Evolutionary conservation across 148 eudicot genomes (phyloP).

Genomic region (Mesembryanthemum crystallinum): DNA sequence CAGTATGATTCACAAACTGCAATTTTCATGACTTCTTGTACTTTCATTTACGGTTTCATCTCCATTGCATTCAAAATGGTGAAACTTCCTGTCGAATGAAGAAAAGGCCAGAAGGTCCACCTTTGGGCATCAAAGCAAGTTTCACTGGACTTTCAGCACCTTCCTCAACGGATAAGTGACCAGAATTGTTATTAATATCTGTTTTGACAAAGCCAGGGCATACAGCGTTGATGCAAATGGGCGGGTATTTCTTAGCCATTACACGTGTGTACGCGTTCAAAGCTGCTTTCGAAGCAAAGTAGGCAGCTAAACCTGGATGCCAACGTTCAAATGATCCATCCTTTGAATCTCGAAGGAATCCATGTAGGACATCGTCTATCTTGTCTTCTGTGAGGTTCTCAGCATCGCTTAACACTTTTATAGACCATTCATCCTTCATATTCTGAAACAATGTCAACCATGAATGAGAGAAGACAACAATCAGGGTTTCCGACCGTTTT

Average conservation of each 20-base stretch:
- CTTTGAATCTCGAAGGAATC: conserved; percentile 32
- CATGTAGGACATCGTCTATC: conserved; percentile 35
- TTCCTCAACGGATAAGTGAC: conserved; percentile 28
- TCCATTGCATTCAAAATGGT: not conserved
- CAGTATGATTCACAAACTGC: too few relatives aligned
- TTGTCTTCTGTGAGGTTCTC: conserved; percentile 40
- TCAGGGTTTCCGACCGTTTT: not conserved
- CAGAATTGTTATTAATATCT: conserved; percentile 22
- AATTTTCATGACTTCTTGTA: too few relatives aligned
- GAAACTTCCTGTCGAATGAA: conserved; percentile 21
- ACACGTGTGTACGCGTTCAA: conserved; percentile 32
- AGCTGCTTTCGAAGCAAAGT: conserved; percentile 31
- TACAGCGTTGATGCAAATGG: conserved; percentile 22
- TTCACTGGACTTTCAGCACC: conserved; percentile 25
- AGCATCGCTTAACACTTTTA: conserved; percentile 18
- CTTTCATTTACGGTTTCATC: too few relatives aligned
- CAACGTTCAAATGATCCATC: conserved; percentile 31
- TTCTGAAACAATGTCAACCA: conserved; percentile 20
- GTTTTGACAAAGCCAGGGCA: conserved; percentile 31
- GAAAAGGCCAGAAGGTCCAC: conserved; percentile 33
- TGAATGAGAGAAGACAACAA: not conserved
- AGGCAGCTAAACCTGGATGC: conserved; percentile 17
- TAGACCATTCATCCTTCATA: conserved; percentile 27
- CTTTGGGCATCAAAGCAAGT: conserved; percentile 33
- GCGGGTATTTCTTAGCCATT: conserved; percentile 27